Evolutionary conservation across 495 filamentous ascomycete genomes (phyloP).

Genomic region (Trichoderma asperelloides): DNA sequence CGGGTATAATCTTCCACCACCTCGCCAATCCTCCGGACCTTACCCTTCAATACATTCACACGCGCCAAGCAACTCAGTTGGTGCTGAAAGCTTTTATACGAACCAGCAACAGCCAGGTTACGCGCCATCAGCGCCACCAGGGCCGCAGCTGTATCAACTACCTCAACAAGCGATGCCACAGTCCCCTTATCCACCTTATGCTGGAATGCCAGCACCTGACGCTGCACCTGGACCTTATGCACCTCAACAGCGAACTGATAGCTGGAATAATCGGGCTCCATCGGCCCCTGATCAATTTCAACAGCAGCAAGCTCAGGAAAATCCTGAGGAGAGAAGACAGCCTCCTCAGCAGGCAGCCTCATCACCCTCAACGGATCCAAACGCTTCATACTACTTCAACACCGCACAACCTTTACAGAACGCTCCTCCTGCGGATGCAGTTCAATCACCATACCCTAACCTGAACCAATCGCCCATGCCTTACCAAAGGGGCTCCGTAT

Average conservation of each 20-base stretch:
- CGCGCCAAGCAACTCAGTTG: slow-evolving; percentile 29
- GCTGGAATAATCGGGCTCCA: slow-evolving; percentile 30
- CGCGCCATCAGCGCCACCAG: slow-evolving; percentile 15
- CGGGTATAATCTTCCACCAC: slow-evolving; percentile 40
- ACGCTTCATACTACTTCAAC: slow-evolving; percentile 42
- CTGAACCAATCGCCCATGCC: slow-evolving; percentile 30
- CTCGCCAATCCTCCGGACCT: slow-evolving; percentile 49
- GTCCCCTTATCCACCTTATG: slow-evolving; percentile 1
- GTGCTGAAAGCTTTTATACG: slow-evolving; percentile 74
- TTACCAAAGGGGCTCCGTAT: slow-evolving; percentile 30
- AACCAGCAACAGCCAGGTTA: slow-evolving; percentile 53
- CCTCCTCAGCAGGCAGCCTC: slow-evolving; percentile 18
- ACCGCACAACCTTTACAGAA: slow-evolving; percentile 23
- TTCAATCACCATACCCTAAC: slow-evolving; percentile 35
- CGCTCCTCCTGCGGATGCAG: slow-evolving; percentile 26
- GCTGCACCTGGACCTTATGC: slow-evolving; percentile 35
- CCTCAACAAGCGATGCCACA: slow-evolving; percentile 25
- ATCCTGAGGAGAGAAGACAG: slow-evolving; percentile 17
- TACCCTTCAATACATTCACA: slow-evolving; percentile 58
- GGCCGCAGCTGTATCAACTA: slow-evolving; percentile 16
- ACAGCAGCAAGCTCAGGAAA: slow-evolving; percentile 28
- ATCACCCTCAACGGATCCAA: slow-evolving; percentile 34
- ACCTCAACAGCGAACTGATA: slow-evolving; percentile 34
- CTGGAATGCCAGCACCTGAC: background rate
- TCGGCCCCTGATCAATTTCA: slow-evolving; percentile 22